Base-by-base conservation (phyloP, 805 yeast genomes). In the Clavispora asparagi region DNA sequence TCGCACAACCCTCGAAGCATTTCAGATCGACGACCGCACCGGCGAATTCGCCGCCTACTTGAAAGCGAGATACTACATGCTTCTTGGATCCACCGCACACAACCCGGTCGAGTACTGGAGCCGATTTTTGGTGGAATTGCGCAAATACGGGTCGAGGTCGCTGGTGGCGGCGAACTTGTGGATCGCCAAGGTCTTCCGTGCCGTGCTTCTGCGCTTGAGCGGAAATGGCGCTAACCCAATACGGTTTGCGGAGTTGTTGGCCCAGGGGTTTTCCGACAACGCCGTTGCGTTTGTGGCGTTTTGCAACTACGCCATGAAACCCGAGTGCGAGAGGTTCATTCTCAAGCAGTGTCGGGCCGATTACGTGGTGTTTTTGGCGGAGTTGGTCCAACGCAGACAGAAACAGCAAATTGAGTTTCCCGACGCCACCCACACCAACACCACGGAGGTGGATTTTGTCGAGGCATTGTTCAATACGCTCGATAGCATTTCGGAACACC, bases 111-210 rank as follows among this genome's bases (percentile, higher is more conserved):
- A 55, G n/a, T 45, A 59, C 17, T 67, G 72, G 70, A 45, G 54
- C 12, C 65, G 62, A 16, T 71, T 56, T 47, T 58, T 71, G 42
- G 41, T 41, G 23, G 43, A 56, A 26, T 53, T 58, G 44, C 61
- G 17, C 39, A 42, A 35, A 30, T 45, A 47, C 30, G 55, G 55
- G 13, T 45, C 44, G 7, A 62, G 61, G 48, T 59, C 67, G 11
- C 64, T 67, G 37, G 62, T 70, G 10, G 64, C 70, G 4, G 68
- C 67, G 7, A 61, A 60, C 40, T 48, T 58, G 32, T 71, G 76
- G 76, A 52, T 63, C 10, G 65, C 61, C 16, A 49, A 60, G 16
- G 50, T 71, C 29, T 59, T 57, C 46, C 50, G 38, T 25, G 51
- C 49, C 44, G 53, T 62, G 11, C 55, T 63, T 9, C 28, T 32